Conservation (phyloP, 495 filamentous ascomycete species). For the Hypoxylon trugodes region DNA sequence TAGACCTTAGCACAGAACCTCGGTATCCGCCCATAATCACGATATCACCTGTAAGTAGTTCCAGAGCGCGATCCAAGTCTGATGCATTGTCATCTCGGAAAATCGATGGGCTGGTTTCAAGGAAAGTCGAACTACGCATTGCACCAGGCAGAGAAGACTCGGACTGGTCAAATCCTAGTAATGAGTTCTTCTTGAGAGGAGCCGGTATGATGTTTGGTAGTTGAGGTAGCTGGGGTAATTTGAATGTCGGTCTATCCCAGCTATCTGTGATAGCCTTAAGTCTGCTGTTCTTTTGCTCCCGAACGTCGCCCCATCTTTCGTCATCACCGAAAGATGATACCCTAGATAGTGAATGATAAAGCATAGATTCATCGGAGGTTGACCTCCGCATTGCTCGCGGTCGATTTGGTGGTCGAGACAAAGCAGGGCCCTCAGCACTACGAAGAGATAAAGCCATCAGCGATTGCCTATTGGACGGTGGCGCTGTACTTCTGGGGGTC, state of each 20-base stretch:
- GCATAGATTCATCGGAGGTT: slow-evolving; percentile 79
- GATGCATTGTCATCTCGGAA: slow-evolving; percentile 41
- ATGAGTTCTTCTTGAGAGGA: slow-evolving; percentile 48
- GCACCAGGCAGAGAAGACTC: slow-evolving; percentile 24
- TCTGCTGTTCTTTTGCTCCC: slow-evolving; percentile 82
- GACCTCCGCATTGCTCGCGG: slow-evolving; percentile 61
- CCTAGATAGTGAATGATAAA: slow-evolving; percentile 71
- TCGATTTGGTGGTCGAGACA: slow-evolving; percentile 36
- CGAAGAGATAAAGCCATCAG: slow-evolving; percentile 44
- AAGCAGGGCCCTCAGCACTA: slow-evolving; percentile 18
- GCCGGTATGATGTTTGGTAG: slow-evolving; percentile 65
- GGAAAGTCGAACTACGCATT: slow-evolving; percentile 10
- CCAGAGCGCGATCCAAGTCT: slow-evolving; percentile 69
- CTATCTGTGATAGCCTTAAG: slow-evolving; percentile 93
- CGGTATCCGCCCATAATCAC: slow-evolving; percentile 92
- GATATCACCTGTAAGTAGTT: slow-evolving; percentile 80
- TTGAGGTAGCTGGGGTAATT: slow-evolving; percentile 68
- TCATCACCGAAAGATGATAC: slow-evolving; percentile 89
- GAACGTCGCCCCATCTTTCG: slow-evolving; percentile 79
- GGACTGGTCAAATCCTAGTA: slow-evolving; percentile 35
- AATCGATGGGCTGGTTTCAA: slow-evolving; percentile 10
- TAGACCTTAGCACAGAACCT: slow-evolving; percentile 88
- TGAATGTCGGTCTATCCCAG: slow-evolving; percentile 77
- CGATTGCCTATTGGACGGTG: slow-evolving; percentile 45
- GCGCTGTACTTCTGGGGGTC: slow-evolving; percentile 31